Base-by-base conservation (phyloP, 1,284 basidiomycete genomes). In the Rhodotorula sp. region DNA sequence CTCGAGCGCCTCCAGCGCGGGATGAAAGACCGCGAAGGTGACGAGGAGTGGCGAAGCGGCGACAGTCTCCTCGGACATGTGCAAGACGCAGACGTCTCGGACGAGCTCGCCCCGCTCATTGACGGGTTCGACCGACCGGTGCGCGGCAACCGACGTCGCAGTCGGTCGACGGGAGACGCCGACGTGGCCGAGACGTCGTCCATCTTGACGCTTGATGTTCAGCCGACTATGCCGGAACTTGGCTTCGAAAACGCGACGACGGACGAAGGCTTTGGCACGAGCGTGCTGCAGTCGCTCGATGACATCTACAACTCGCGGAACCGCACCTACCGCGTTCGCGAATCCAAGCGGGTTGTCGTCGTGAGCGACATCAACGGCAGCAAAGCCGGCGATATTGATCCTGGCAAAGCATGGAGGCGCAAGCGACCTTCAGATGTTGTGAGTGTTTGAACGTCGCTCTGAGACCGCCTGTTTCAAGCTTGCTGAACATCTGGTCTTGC, bases 351-450 rank as follows among this genome's bases (percentile, higher is more conserved):
- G 34, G 52, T 69, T 10, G 67, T 75, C 57, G 66, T 75, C 28
- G 70, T 71, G 3, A 68, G 66, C 60, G 70, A 71, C 57, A 56
- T 71, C 50, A 60, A 43, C 31, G 66, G 67, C 23, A 60, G 60
- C 60, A 67, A 52, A 47, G 88, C 90, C 55, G 92, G 92, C 23
- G 93, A 95, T 80, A 84, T 93, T 38, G 89, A 93, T 77, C 82
- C 83, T 50, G 90, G 91, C 12, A 89, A 87, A 78, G 93, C 94
- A 2, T 98, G 95, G 95, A 87, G 88, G 78, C 85, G 89, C 45
- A 86, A 92, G 69, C 84, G 93, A 38, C 93, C 94, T 6, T 95
- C 92, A 14, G 93, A 98, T 79, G 94, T 97, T 89, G 92, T 93
- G 76, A 47, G 64, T 19, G 21, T 2, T 7, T 3, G 5, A 34